A percentile compares a stretch with the other conserved stretches of the same genome.
Conservation (phyloP, 176 grass and related monocot species). For the Zizania latifolia region DNA sequence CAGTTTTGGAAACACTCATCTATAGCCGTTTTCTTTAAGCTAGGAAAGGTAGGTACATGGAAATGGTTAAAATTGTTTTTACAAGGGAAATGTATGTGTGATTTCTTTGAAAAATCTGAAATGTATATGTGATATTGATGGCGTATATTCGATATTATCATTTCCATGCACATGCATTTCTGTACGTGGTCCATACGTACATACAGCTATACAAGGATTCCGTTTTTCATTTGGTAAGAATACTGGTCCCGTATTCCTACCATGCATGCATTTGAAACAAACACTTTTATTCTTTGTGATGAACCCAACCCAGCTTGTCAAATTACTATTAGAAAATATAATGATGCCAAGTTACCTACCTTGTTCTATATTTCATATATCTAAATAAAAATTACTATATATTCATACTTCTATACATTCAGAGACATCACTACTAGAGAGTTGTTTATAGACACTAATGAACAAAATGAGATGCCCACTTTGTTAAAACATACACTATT, state of each 20-base stretch:
- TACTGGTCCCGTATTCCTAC: neutral
- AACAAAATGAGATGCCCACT: too few relatives aligned
- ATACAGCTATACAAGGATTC: neutral
- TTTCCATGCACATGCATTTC: neutral
- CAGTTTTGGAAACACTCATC: too few relatives aligned
- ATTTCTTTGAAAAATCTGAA: neutral
- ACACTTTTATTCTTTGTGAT: too few relatives aligned
- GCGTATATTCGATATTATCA: neutral
- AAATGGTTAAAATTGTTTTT: neutral
- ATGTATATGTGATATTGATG: neutral
- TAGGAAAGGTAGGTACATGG: neutral
- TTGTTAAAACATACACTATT: too few relatives aligned
- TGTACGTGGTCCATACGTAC: neutral
- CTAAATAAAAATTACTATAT: too few relatives aligned
- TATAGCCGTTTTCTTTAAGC: neutral
- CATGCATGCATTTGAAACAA: neutral
- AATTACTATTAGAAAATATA: too few relatives aligned
- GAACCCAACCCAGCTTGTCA: too few relatives aligned
- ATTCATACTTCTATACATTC: neutral
- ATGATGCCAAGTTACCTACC: too few relatives aligned
- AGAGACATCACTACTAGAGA: too few relatives aligned
- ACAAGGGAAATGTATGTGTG: neutral
- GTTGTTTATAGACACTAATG: too few relatives aligned
- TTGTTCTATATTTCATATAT: too few relatives aligned
- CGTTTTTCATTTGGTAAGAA: neutral